Evolutionary conservation across 225 moss, liverwort and hornwort species (phyloP), one percentile per base, ranked within the genome.

Genomic region (Bryoerythrophyllum caledonicum): DNA sequence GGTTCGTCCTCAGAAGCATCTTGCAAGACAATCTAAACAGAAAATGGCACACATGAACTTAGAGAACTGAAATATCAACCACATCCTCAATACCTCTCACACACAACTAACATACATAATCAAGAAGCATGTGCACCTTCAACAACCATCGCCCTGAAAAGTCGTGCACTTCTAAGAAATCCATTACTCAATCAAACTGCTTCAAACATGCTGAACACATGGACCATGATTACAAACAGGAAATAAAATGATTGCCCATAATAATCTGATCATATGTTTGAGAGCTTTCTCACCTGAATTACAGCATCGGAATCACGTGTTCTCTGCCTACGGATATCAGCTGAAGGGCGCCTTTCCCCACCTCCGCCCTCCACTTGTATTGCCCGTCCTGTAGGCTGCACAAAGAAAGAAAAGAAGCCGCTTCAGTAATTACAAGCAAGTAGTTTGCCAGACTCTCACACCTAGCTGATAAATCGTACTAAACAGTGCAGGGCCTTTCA

Each of bases 361-460:
- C 91, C 99, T 79, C 99, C 99, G 49, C 99, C 99, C 82, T 99
- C 99, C 43, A 99, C 99, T 83, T 99, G 99, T 73, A 99, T 99
- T 58, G 99, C 99, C 41, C 99, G 90, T 65, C 99, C 99, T 79
- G 99, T 78, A 76, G 93, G 99, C 99, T 99, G 86, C 76, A 81
- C 79, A 80, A 58, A 49, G 30, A 65, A 40, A 59, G 49, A 54
- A 41, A 43, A 23, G 38, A 70, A 51, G 63, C 62, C 57, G 30
- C 43, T 34, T 27, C 66, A 66, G 41, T 19, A 35, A 55, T 16
- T 57, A 69, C 12, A 69, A 61, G 30, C 62, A 78, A 23, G 48
- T 68, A 53, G 2, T 21, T 78, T n/a, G 24, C 60, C 64, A 67
- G 38, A 66, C 27, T 6, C 14, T 8, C 46, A 55, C 43, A 68